phyloP scores from a whole-genome alignment of 192 early-diverging fungal genomes.

The Linnemannia zychae region DNA sequence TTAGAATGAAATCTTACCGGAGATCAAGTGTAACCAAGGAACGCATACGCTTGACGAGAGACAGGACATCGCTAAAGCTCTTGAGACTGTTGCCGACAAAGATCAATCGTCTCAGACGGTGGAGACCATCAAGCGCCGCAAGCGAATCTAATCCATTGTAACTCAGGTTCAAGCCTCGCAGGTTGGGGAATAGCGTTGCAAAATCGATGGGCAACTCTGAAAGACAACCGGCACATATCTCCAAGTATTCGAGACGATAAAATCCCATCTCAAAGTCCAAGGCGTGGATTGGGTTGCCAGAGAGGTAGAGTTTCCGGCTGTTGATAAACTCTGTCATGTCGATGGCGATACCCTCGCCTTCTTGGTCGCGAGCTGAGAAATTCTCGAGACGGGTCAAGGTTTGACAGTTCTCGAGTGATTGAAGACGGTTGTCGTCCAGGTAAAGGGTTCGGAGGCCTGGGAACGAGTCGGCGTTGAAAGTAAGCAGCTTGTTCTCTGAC shows the following conservation, averaged over 20 bases:
- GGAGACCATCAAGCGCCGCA: slow-evolving; percentile 47
- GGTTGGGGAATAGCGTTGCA: slow-evolving; percentile 56
- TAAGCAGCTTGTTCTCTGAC: slow-evolving; percentile 56
- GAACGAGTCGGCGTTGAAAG: slow-evolving; percentile 56
- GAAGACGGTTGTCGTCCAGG: slow-evolving; percentile 62
- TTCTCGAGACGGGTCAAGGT: slow-evolving; percentile 47
- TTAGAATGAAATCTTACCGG: neutral
- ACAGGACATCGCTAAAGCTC: slow-evolving; percentile 43
- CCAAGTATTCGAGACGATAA: slow-evolving; percentile 61
- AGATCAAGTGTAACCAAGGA: slow-evolving; percentile 49
- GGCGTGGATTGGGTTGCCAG: slow-evolving; percentile 55
- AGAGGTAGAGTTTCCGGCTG: slow-evolving; percentile 43
- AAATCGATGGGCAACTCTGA: slow-evolving; percentile 57
- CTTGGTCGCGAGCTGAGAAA: slow-evolving; percentile 63
- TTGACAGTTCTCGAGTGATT: slow-evolving; percentile 52
- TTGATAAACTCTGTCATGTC: slow-evolving; percentile 48
- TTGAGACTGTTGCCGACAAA: slow-evolving; percentile 61
- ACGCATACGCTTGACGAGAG: slow-evolving; percentile 49
- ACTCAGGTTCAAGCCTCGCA: slow-evolving; percentile 57
- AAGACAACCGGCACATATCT: slow-evolving; percentile 59
- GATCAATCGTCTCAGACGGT: slow-evolving; percentile 56
- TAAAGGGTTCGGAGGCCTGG: slow-evolving; percentile 60
- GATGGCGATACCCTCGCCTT: slow-evolving; percentile 58
- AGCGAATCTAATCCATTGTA: slow-evolving; percentile 58
- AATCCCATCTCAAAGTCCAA: slow-evolving; percentile 56